These are phyloP conservation scores for Sporopachydermia cereana DNA, from an alignment of 1,139 yeast genomes.

Conservation along the genomic window DNA sequence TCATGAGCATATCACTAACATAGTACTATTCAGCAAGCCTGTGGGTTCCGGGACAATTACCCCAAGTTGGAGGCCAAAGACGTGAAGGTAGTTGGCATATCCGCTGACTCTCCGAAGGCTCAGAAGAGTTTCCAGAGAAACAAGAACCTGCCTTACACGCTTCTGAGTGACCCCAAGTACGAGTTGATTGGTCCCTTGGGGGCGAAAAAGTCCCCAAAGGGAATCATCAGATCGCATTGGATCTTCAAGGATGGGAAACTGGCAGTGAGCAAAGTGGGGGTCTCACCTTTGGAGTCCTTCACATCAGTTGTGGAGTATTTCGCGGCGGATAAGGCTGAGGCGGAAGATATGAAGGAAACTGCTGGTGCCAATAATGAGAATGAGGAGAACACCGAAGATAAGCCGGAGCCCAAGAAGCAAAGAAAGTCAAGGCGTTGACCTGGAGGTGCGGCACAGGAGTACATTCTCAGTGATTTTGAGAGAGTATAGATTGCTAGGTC, in stretches of 20 bases:
- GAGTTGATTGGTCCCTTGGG: constrained; percentile 65
- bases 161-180: constrained; percentile 66
- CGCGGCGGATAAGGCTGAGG: constrained; percentile 9
- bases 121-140: constrained; percentile 68
- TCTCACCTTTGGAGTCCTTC: constrained; percentile 73
- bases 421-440: constrained; percentile 11
- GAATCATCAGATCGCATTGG: constrained; percentile 84
- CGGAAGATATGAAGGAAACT: constrained; percentile 12
- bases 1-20: constrained; percentile 5
- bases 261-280: constrained; percentile 47
- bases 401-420: constrained; percentile 11
- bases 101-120: constrained; percentile 63
- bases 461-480: too few relatives aligned
- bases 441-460: too few relatives aligned
- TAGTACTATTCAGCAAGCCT: constrained; percentile 59
- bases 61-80: constrained; percentile 37
- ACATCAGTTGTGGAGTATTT: constrained; percentile 49
- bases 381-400: constrained; percentile 7
- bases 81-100: constrained; percentile 28
- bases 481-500: too few relatives aligned
- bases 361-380: constrained; percentile 11
- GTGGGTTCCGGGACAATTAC: constrained; percentile 69
- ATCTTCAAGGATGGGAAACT: constrained; percentile 70
- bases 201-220: constrained; percentile 59
- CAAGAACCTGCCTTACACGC: constrained; percentile 58